Evolutionary conservation across 345 rosid species (phyloP).

Genomic region (Nasturtium officinale): DNA sequence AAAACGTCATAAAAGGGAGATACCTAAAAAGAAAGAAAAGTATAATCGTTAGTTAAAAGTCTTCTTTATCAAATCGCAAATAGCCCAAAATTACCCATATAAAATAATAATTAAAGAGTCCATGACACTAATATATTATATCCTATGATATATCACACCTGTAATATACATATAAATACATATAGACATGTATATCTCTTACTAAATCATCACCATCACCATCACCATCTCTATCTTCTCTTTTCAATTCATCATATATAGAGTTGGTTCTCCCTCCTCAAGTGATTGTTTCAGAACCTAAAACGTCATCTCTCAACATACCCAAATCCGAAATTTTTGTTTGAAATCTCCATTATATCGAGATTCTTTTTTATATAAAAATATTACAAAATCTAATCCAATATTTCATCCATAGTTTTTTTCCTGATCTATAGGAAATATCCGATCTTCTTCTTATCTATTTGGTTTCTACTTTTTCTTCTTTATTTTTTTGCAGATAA

Average conservation of each 20-base stretch:
- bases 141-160: background rate
- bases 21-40: conserved; percentile 26
- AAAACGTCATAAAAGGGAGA: conserved; percentile 1
- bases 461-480: conserved; percentile 6
- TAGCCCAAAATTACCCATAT: conserved; percentile 3
- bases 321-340: conserved; percentile 12
- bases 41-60: conserved; percentile 19
- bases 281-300: conserved; percentile 35
- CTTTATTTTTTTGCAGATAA: conserved; percentile 25
- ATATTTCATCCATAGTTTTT: conserved; percentile 18
- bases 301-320: conserved; percentile 13
- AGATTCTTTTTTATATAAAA: background rate
- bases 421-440: conserved; percentile 33
- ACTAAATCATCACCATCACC: conserved; percentile 23
- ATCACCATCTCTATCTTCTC: too few species aligned
- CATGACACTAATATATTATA: conserved; percentile 1
- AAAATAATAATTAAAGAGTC: background rate
- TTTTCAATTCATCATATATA: conserved; percentile 26
- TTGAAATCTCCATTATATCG: conserved; percentile 9
- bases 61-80: conserved; percentile 14
- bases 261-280: conserved; percentile 25
- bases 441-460: conserved; percentile 31
- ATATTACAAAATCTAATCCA: background rate
- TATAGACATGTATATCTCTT: conserved; percentile 8
- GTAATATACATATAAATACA: background rate